phyloP scores from a whole-genome alignment of 176 grass and related monocot species.

The Thinopyrum elongatum region DNA sequence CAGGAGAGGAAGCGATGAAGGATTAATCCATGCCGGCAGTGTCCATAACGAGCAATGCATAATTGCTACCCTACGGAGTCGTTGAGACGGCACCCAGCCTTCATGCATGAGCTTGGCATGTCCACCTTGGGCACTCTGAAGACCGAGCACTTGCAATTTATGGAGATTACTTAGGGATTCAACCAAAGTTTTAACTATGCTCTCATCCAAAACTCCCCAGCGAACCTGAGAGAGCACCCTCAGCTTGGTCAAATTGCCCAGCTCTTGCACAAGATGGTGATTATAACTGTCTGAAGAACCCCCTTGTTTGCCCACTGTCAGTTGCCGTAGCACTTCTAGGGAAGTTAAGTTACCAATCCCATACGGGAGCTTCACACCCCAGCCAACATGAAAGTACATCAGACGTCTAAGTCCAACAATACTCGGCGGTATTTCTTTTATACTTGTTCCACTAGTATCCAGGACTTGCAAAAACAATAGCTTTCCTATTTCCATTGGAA shows the following conservation, averaged over 20 bases:
- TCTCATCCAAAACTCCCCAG: background rate
- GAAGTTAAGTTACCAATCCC: too few species aligned
- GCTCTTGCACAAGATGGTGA: too few species aligned
- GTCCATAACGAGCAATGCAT: rapidly evolving
- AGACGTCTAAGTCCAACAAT: too few species aligned
- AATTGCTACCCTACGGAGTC: background rate
- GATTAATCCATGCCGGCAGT: background rate
- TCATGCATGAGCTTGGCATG: background rate
- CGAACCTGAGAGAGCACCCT: rapidly evolving
- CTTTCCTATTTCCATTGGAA: background rate
- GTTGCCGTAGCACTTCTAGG: rapidly evolving
- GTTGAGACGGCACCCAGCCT: background rate
- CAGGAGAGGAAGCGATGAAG: background rate
- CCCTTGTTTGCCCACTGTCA: too few species aligned
- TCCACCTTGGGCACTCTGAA: rapidly evolving
- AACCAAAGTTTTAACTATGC: too few species aligned
- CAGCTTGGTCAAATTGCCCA: too few species aligned
- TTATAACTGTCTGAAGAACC: too few species aligned
- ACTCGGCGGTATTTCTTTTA: background rate
- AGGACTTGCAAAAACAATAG: background rate
- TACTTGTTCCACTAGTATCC: background rate
- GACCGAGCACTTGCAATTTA: too few species aligned
- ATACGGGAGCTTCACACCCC: rapidly evolving
- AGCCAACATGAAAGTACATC: too few species aligned
- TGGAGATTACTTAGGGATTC: too few species aligned